A percentile compares a stretch with the other conserved stretches of the same genome.
Conservation (phyloP, 106 monocot genomes). For the Platanthera zijinensis region DNA sequence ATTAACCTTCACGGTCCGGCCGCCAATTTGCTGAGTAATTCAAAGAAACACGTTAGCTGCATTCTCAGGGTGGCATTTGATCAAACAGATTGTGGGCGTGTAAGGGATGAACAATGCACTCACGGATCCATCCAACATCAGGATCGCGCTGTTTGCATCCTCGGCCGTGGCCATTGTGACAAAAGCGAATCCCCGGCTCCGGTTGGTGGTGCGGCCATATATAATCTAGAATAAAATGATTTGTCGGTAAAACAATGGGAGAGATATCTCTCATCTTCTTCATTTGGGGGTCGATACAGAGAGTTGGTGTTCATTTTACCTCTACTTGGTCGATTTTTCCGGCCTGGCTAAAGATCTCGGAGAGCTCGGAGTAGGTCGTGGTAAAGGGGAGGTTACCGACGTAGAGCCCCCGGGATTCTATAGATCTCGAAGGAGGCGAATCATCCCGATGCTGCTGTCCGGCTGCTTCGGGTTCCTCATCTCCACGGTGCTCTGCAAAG, state of each 20-base stretch:
- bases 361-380: constrained; percentile 51
- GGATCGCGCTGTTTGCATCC: constrained; percentile 58
- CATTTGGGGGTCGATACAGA: not conserved
- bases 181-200: constrained; percentile 95
- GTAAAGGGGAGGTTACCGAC: constrained; percentile 88
- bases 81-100: not conserved
- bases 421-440: not conserved
- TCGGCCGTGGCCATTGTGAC: constrained; percentile 60
- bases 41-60: constrained; percentile 2
- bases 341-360: constrained; percentile 60
- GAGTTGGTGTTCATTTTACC: constrained; percentile 16
- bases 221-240: constrained; percentile 29
- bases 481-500: not conserved
- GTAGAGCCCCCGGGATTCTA: constrained; percentile 51
- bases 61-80: not conserved
- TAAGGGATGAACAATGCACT: constrained; percentile 9
- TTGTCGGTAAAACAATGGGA: not conserved
- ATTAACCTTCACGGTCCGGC: constrained; percentile 81
- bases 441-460: not conserved
- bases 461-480: not conserved
- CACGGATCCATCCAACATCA: constrained; percentile 75
- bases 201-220: constrained; percentile 72
- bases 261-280: not conserved
- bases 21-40: constrained; percentile 46
- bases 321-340: constrained; percentile 59